Conservation (phyloP, 2,329 filamentous ascomycete genomes). For the Xylariaceae sp. region DNA sequence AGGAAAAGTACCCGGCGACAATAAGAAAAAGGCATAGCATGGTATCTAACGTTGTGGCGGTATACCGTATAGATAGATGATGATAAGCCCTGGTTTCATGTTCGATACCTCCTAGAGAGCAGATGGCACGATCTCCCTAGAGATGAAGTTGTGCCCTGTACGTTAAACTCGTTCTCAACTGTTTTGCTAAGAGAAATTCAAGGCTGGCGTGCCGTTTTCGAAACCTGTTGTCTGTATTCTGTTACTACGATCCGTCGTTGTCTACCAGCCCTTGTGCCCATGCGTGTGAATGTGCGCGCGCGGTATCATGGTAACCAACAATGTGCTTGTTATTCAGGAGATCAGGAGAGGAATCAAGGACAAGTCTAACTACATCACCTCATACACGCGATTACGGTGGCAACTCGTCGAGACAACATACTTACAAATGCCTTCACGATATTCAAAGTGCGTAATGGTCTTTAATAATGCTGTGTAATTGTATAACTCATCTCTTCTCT, state of each 20-base stretch:
- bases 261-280: not conserved
- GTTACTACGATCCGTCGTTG: not conserved
- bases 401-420: too few species aligned
- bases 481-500: too few species aligned
- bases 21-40: not conserved
- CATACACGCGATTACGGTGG: too few species aligned
- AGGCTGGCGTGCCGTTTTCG: not conserved
- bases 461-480: too few species aligned
- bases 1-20: not conserved
- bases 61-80: not conserved
- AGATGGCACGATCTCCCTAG: conserved; percentile 3
- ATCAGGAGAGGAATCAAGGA: too few species aligned
- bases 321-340: too few species aligned
- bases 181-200: not conserved
- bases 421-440: too few species aligned
- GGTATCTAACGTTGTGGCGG: not conserved
- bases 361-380: too few species aligned
- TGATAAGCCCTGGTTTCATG: not conserved
- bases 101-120: conserved; percentile 1
- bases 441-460: too few species aligned
- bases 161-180: not conserved
- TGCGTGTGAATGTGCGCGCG: too few species aligned
- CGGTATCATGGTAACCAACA: too few species aligned
- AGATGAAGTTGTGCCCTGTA: not conserved
- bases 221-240: not conserved